Evolutionary conservation across 495 filamentous ascomycete genomes (phyloP).

Genomic region (Sphaerosporella brunnea): DNA sequence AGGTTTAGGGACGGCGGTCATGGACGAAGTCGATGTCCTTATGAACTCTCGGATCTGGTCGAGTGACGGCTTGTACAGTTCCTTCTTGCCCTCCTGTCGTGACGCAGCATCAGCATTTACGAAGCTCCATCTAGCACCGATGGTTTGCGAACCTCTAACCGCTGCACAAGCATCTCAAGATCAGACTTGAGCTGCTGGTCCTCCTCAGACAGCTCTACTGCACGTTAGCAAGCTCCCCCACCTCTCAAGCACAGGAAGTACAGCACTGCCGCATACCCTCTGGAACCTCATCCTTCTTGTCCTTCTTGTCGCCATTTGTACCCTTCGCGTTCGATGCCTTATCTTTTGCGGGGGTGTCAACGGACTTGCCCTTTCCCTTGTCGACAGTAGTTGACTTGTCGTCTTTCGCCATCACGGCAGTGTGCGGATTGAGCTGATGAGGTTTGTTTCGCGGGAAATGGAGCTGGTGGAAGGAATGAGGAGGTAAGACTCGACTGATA

Average conservation of each 20-base stretch:
- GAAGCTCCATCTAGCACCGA: too few relatives aligned
- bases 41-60: constrained; percentile 94
- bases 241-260: constrained; percentile 19
- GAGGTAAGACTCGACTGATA: constrained; percentile 3
- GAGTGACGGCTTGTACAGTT: constrained; percentile 77
- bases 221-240: constrained; percentile 27
- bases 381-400: constrained; percentile 72
- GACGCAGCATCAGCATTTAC: constrained; percentile 23
- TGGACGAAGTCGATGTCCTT: constrained; percentile 95
- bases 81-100: constrained; percentile 74
- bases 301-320: constrained; percentile 61
- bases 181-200: constrained; percentile 96
- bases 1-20: constrained; percentile 97
- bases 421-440: too few relatives aligned
- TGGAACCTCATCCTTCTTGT: constrained; percentile 32
- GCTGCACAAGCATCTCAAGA: constrained; percentile 94
- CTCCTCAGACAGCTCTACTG: constrained; percentile 86
- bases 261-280: constrained; percentile 31
- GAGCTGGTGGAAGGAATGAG: too few relatives aligned
- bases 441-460: constrained; percentile 11
- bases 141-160: constrained; percentile 72
- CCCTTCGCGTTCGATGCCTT: constrained; percentile 49
- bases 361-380: constrained; percentile 90
- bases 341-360: constrained; percentile 39
- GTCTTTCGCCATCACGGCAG: constrained; percentile 63